Evolutionary conservation across 129 eudicot species (phyloP), one percentile per base, ranked within the genome.

Genomic region (Flaveria linearis): DNA sequence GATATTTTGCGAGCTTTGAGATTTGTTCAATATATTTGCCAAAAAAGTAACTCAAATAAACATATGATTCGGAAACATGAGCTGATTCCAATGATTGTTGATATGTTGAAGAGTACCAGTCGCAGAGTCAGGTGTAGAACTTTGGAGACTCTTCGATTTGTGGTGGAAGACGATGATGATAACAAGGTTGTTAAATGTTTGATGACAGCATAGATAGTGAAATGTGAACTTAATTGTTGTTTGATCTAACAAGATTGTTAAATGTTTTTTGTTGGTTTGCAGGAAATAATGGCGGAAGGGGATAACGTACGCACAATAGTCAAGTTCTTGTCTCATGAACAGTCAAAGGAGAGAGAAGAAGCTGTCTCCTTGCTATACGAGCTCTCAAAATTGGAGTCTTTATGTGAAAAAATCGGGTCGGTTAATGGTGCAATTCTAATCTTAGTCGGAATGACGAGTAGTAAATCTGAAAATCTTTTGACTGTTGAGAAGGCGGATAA

Each of bases 221-320:
- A 45, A 45, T 7, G 50, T n/a, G 9, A 45, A 51, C 6, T 57
- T 73, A 46, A 9, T 63, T 47, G n/a, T 74, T 43, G 14, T 74
- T 60, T 7, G 0, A 3, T 76, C 13, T 51, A 14, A 70, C 28
- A 25, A 50, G 49, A n/a, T 8, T n/a, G 13, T 78, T 9, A 12
- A n/a, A 6, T 13, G 18, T 45, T 52, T 57, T 52, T 55, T 58
- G 69, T 23, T 58, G 72, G 58, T 78, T 84, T 87, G 89, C 83
- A 93, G 98, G 98, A 91, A 74, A 84, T 91, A 71, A 81, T 94
- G 90, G 94, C 91, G 30, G 96, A 94, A 82, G 98, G 98, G 55
- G 97, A 91, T 82, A 94, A 91, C 22, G 96, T 94, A 25, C 85
- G 98, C 20, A 91, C 96, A 18, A 83, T 94, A 70, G 97, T 94